These are phyloP conservation scores for Acanthamoeba sp. DNA, from an alignment of 208 protist species.

Conservation along the genomic window DNA sequence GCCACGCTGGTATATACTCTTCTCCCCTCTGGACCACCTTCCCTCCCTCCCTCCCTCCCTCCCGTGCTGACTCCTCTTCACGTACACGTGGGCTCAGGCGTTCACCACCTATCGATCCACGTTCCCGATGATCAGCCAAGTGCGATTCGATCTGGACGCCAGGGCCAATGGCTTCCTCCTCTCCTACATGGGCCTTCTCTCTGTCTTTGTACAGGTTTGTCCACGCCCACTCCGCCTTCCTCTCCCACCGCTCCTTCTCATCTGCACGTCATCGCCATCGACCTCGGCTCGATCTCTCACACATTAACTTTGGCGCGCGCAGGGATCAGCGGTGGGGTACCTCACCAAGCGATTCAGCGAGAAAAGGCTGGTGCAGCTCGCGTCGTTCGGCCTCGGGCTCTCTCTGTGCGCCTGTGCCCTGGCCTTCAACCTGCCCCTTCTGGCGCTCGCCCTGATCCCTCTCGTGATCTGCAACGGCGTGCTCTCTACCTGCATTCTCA, in stretches of 20 bases:
- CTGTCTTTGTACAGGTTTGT: slow-evolving; percentile 30
- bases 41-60: no score
- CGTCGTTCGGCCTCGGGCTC: not conserved
- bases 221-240: not conserved
- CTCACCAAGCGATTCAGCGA: slow-evolving; percentile 19
- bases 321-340: slow-evolving; percentile 3
- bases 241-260: not conserved
- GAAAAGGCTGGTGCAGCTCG: not conserved
- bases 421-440: not conserved
- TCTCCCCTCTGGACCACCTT: not conserved
- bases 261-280: no score
- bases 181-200: slow-evolving; percentile 45
- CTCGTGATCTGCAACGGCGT: slow-evolving; percentile 34
- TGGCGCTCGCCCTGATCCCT: not conserved
- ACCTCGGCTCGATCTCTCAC: no score
- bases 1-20: not conserved
- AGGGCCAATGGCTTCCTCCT: slow-evolving; percentile 28
- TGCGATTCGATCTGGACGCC: slow-evolving; percentile 34
- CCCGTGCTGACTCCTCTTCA: not conserved
- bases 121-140: slow-evolving; percentile 51
- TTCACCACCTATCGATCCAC: slow-evolving; percentile 42
- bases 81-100: not conserved
- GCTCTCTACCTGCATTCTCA: slow-evolving; percentile 31
- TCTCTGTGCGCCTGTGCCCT: slow-evolving; percentile 9
- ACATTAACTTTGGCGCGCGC: no score